Evolutionary conservation across 2,329 filamentous ascomycete species (phyloP), one percentile per base, ranked within the genome.

Genomic region (Penicillium crustosum): DNA sequence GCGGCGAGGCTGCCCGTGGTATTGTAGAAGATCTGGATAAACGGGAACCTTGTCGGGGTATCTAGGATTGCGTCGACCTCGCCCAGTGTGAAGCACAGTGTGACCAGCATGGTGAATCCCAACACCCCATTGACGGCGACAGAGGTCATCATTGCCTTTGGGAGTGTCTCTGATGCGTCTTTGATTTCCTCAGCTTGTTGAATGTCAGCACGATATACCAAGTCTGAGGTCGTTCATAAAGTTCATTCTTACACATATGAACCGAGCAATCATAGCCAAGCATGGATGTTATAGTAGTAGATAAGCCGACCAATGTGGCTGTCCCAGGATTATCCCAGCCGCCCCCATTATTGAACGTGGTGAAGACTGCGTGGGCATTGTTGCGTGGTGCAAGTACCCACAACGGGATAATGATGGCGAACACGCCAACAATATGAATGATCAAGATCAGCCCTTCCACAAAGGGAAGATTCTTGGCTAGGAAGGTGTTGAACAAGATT

Each of bases 21-120:
- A 36, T 83, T 77, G 60, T 77, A 77, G 57, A 86, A 86, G 23
- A 86, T 78, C 49, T 84, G 77, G 65, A 88, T 86, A 61, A 86
- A 85, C 0, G 86, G 84, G 48, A 82, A 84, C 1, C 78, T 78
- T 0, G 82, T 83, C 0, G 75, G 74, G 0, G 77, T 78, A 0
- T 70, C 69, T 3, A 83, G 68, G 0, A 80, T 76, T 0, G 66
- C 67, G 12, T 79, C 73, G 12, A 82, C 70, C 55, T 85, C 77
- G 2, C 77, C 77, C 17, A 86, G 73, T 27, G 79, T 83, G 62
- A 85, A 86, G 9, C 83, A 75, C 36, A 83, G 73, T 0, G 82
- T 80, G 15, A 85, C 74, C n/a, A 85, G 65, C 75, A 86, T 83
- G n/a, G 79, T 75, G 44, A 85, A 82, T 0, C 83, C 84, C 0